Conservation (phyloP, 257 asterid species). For the Primulina huaijiensis region DNA sequence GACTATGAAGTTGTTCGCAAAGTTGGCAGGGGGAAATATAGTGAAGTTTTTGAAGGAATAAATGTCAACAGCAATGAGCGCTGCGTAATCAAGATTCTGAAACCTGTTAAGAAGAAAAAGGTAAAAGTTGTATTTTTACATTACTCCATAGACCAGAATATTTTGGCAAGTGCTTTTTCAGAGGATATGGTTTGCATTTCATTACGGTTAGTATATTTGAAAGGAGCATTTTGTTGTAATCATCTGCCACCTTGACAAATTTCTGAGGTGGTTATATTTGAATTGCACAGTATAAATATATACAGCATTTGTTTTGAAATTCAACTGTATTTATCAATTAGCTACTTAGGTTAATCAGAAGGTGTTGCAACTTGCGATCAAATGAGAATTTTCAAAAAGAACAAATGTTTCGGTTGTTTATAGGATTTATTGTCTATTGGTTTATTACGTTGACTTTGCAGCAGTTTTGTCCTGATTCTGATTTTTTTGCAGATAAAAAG, state of each 20-base stretch:
- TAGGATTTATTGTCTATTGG: neutral
- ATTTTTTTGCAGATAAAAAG: conserved; percentile 54
- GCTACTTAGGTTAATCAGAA: neutral
- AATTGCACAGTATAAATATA: neutral
- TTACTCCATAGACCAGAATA: neutral
- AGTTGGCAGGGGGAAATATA: conserved; percentile 96
- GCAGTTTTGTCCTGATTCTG: conserved; percentile 7
- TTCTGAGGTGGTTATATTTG: neutral
- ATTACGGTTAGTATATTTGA: neutral
- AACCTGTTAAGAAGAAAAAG: conserved; percentile 97
- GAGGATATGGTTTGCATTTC: conserved; percentile 4
- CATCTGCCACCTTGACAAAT: conserved; percentile 4
- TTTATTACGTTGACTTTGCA: conserved; percentile 18
- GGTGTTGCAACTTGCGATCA: neutral
- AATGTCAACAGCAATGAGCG: conserved; percentile 76
- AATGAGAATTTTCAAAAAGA: neutral
- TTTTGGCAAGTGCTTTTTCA: conserved; percentile 4
- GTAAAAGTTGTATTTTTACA: conserved; percentile 29
- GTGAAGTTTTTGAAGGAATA: conserved; percentile 95
- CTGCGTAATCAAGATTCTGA: conserved; percentile 87
- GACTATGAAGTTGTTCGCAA: conserved; percentile 91
- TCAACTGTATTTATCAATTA: no score
- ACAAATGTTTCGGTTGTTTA: neutral
- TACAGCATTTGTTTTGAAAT: neutral
- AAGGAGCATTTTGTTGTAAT: conserved; percentile 5